Percentiles rank a stretch among this genome's conserved stretches.
Conservation (phyloP, 1,284 basidiomycete species). For the Ceratobasidium sp. region DNA sequence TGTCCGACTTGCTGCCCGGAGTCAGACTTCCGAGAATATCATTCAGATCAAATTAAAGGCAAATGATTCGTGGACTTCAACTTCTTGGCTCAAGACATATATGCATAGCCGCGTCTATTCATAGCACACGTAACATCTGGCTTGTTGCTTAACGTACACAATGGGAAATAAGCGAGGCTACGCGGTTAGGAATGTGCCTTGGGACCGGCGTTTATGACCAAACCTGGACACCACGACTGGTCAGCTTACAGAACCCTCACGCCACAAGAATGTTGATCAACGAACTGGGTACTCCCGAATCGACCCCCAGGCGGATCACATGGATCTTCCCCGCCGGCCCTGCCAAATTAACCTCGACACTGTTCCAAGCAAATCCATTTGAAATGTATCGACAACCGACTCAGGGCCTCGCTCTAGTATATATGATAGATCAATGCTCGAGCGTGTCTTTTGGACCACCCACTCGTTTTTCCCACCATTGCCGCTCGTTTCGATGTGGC, state of each 20-base stretch:
- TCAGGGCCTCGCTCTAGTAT: background rate
- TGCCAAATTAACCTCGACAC: background rate
- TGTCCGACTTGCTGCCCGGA: no score
- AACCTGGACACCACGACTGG: background rate
- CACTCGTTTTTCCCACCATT: background rate
- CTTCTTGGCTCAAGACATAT: background rate
- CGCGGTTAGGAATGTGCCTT: background rate
- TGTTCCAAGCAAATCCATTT: slow-evolving; percentile 1
- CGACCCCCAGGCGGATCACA: slow-evolving; percentile 7
- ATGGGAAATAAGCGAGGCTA: background rate
- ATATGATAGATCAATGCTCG: slow-evolving; percentile 2
- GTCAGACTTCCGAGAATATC: no score
- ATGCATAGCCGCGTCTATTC: background rate
- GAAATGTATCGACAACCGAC: slow-evolving; percentile 7
- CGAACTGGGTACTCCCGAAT: background rate
- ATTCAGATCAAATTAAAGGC: background rate
- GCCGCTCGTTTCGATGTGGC: slow-evolving; percentile 22
- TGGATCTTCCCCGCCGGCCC: background rate
- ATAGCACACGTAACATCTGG: background rate
- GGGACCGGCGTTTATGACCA: slow-evolving; percentile 15
- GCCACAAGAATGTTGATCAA: background rate
- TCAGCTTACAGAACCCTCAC: background rate
- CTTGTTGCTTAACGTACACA: no score
- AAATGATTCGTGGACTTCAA: background rate
- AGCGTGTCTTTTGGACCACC: background rate